A percentile compares a stretch with the other conserved stretches of the same genome.
Conservation (phyloP, 2,329 filamentous ascomycete species). For the Alternaria ethzedia region DNA sequence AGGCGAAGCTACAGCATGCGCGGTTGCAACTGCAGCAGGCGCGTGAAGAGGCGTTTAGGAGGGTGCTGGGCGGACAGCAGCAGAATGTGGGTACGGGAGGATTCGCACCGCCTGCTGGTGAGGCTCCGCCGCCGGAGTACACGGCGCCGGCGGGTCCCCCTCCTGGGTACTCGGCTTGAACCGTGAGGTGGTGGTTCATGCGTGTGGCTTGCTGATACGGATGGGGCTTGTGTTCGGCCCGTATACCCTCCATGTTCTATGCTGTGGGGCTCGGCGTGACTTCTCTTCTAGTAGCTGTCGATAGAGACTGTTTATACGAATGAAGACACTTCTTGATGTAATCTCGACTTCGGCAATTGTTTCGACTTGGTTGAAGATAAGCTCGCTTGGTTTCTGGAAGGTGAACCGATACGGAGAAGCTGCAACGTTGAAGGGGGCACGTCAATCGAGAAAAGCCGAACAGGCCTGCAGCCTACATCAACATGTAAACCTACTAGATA, state of each 20-base stretch:
- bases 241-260: not conserved
- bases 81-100: not conserved
- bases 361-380: not conserved
- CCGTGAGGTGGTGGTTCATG: not conserved
- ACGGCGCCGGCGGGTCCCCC: slow-evolving; percentile 13
- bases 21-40: slow-evolving; percentile 53
- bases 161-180: slow-evolving; percentile 6
- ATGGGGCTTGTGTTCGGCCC: not conserved
- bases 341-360: not conserved
- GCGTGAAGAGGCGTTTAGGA: slow-evolving; percentile 53
- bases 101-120: not conserved
- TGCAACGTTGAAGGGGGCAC: not conserved
- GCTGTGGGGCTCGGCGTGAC: not conserved
- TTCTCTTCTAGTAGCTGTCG: not conserved
- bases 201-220: not conserved
- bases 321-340: not conserved
- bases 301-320: not conserved
- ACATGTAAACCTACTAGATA: too few species aligned
- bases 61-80: slow-evolving; percentile 24
- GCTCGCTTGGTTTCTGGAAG: not conserved
- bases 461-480: too few species aligned
- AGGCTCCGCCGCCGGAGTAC: slow-evolving; percentile 16
- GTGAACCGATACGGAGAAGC: not conserved
- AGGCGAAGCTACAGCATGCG: slow-evolving; percentile 36
- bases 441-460: too few species aligned